A percentile compares a stretch with the other conserved stretches of the same genome.
These are phyloP conservation scores for Colletotrichum cuscutae DNA, from an alignment of 2,329 filamentous ascomycete genomes.

Conservation along the genomic window DNA sequence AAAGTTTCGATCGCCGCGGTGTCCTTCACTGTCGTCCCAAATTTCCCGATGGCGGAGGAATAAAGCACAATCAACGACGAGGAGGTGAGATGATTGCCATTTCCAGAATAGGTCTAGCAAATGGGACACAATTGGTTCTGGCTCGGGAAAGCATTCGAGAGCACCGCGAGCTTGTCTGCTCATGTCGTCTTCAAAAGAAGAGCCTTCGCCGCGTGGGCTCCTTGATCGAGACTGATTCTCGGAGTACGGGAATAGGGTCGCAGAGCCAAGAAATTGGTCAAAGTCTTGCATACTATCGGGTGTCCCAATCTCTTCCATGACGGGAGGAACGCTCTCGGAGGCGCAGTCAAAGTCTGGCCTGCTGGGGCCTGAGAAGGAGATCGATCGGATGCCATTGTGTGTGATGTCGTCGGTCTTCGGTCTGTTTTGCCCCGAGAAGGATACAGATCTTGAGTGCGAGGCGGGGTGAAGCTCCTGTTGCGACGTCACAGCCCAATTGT, in stretches of 20 bases:
- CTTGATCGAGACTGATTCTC: neutral
- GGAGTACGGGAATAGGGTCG: conserved; percentile 19
- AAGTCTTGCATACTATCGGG: neutral
- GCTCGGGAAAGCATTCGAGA: conserved; percentile 13
- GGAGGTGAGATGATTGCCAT: conserved; percentile 18
- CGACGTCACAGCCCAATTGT: neutral
- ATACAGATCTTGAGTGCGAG: conserved; percentile 6
- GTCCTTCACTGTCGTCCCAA: conserved; percentile 22
- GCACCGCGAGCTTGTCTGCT: neutral
- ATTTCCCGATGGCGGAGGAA: conserved; percentile 13
- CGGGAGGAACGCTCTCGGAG: neutral
- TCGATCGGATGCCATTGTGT: neutral
- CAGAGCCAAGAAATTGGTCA: conserved; percentile 4
- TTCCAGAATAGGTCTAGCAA: conserved; percentile 28
- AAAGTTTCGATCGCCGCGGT: neutral
- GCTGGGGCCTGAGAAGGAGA: conserved; percentile 12
- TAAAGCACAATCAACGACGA: conserved; percentile 10
- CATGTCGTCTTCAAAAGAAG: neutral
- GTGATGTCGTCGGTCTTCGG: neutral
- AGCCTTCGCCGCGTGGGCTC: neutral
- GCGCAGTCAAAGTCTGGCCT: neutral
- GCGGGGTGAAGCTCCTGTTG: neutral
- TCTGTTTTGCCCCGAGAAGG: conserved; percentile 10
- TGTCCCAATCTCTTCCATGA: neutral
- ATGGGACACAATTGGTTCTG: conserved; percentile 29